A percentile compares a stretch with the other conserved stretches of the same genome.
Conservation (phyloP, 2,329 filamentous ascomycete genomes). For the Cercospora sp. region DNA sequence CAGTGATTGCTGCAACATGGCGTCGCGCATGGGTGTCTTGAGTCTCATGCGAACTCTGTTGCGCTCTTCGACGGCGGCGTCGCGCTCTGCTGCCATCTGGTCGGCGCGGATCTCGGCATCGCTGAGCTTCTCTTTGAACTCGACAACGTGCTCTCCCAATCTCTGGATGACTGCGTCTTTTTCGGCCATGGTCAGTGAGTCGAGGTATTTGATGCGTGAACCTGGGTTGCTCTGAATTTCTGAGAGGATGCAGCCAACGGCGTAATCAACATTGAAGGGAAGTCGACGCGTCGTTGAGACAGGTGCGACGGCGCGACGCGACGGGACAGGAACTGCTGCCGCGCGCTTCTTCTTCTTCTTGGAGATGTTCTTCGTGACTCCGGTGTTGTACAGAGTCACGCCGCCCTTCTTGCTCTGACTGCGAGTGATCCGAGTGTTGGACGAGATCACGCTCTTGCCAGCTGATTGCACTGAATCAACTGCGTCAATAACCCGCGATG, state of each 20-base stretch:
- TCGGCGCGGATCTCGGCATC: not conserved
- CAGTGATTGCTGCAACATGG: conserved; percentile 12
- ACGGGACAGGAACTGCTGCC: not conserved
- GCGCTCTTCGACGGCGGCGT: conserved; percentile 5
- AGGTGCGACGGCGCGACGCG: conserved; percentile 1
- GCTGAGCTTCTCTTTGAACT: conserved; percentile 7
- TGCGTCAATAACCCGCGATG: conserved; percentile 11
- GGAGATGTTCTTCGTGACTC: conserved; percentile 2
- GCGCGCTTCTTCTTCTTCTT: not conserved
- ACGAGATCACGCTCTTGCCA: conserved; percentile 3
- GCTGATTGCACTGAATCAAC: conserved; percentile 1
- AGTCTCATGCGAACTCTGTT: not conserved
- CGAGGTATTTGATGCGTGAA: conserved; percentile 15
- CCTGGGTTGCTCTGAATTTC: conserved; percentile 1
- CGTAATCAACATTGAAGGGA: conserved; percentile 10
- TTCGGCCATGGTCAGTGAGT: conserved; percentile 20
- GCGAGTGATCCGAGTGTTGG: not conserved
- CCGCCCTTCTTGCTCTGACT: not conserved
- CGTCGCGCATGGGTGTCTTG: conserved; percentile 8
- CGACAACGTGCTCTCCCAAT: conserved; percentile 15
- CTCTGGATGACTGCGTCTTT: conserved; percentile 24
- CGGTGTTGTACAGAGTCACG: conserved; percentile 1
- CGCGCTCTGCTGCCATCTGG: conserved; percentile 7
- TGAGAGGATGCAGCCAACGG: conserved; percentile 12
- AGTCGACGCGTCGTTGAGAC: conserved; percentile 1